These are phyloP conservation scores for Diaporthe citrichinensis DNA, from an alignment of 2,329 filamentous ascomycete species.

Conservation along the genomic window DNA sequence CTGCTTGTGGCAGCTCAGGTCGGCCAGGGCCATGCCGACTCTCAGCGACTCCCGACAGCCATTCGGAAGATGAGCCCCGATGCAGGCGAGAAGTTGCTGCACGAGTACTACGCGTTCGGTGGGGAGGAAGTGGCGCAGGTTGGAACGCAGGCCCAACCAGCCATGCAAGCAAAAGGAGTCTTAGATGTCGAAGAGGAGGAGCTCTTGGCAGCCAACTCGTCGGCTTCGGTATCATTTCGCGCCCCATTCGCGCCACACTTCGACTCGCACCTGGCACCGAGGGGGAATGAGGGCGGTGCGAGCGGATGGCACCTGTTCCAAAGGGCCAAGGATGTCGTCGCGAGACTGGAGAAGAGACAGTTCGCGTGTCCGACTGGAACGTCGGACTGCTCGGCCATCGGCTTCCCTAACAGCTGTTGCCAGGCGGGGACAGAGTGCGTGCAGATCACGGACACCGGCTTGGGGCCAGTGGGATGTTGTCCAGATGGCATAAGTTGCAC, in stretches of 20 bases:
- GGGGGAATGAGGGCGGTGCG: not conserved
- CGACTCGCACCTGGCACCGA: conserved; percentile 41
- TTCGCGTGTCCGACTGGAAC: conserved; percentile 79
- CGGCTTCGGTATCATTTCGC: conserved; percentile 56
- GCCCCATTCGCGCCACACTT: conserved; percentile 68
- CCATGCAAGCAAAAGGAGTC: conserved; percentile 11
- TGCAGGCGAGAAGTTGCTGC: conserved; percentile 80
- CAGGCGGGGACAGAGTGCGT: conserved; percentile 76
- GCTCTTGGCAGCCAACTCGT: conserved; percentile 50
- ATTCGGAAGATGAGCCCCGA: conserved; percentile 81
- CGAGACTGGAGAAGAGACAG: conserved; percentile 67
- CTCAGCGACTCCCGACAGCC: conserved; percentile 65
- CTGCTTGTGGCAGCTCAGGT: conserved; percentile 59
- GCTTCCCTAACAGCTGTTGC: conserved; percentile 81
- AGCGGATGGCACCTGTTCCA: conserved; percentile 52
- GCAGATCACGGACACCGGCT: conserved; percentile 70
- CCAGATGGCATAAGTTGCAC: conserved; percentile 74
- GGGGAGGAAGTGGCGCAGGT: conserved; percentile 44
- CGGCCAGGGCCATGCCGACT: conserved; percentile 49
- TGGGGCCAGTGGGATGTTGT: conserved; percentile 83
- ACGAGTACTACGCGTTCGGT: conserved; percentile 73
- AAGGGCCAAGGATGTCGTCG: conserved; percentile 62
- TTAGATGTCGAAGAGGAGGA: conserved; percentile 48
- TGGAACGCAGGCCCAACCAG: conserved; percentile 38
- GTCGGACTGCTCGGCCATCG: conserved; percentile 73